Conservation (phyloP, 108 stramenopile genomes). For the Nitzschia sp. region DNA sequence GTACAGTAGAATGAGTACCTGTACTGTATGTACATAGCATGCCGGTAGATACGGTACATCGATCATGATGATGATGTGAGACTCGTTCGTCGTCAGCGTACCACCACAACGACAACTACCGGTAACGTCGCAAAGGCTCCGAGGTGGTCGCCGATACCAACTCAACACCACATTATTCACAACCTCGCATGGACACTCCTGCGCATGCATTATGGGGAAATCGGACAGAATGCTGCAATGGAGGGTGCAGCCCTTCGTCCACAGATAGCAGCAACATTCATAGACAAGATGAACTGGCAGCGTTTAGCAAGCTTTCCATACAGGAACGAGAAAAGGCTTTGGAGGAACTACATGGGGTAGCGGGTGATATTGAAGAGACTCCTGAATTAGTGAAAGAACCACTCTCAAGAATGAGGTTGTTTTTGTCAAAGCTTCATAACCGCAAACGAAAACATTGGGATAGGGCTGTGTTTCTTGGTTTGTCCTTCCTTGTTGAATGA, state of each 20-base stretch:
- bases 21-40: too few species aligned
- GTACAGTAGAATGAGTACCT: too few species aligned
- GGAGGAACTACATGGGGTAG: constrained; percentile 30
- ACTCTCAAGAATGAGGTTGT: neutral
- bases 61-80: too few species aligned
- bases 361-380: constrained; percentile 13
- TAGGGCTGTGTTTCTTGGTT: neutral
- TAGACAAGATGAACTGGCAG: neutral
- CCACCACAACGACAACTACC: too few species aligned
- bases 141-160: too few species aligned
- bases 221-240: too few species aligned
- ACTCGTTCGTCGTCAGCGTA: too few species aligned
- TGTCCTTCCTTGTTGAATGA: neutral
- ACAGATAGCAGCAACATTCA: neutral
- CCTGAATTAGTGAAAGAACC: constrained; percentile 7
- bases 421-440: neutral
- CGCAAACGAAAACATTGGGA: neutral
- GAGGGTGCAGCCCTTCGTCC: neutral
- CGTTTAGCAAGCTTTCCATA: constrained; percentile 10
- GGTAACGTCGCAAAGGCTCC: too few species aligned
- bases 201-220: too few species aligned
- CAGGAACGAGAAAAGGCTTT: constrained; percentile 17
- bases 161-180: too few species aligned
- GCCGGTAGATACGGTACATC: too few species aligned
- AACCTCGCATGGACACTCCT: too few species aligned